A percentile compares a stretch with the other conserved stretches of the same genome.
Evolutionary conservation across 2,329 filamentous ascomycete species (phyloP).

Genomic region (Sordariomycetes sp.): DNA sequence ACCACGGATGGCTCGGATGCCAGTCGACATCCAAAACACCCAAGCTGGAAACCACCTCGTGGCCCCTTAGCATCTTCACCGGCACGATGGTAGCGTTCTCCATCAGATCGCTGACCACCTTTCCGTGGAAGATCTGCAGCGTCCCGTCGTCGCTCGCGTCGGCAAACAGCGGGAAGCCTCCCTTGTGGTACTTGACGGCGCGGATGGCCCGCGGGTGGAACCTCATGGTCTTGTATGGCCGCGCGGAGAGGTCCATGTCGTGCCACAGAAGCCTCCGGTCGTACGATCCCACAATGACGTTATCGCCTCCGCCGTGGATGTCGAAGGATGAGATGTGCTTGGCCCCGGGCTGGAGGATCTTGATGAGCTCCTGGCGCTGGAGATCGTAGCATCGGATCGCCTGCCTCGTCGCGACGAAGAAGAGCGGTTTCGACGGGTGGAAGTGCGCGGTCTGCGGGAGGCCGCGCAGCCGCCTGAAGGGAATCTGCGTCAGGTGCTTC

Average conservation of each 20-base stretch:
- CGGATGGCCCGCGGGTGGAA: slow-evolving; percentile 92
- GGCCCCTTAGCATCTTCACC: slow-evolving; percentile 84
- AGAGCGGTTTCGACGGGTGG: slow-evolving; percentile 83
- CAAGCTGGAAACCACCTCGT: slow-evolving; percentile 74
- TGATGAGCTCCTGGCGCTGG: slow-evolving; percentile 80
- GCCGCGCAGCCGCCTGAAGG: slow-evolving; percentile 70
- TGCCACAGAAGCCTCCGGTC: slow-evolving; percentile 93
- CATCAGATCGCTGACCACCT: slow-evolving; percentile 88
- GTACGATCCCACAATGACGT: slow-evolving; percentile 88
- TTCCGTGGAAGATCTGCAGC: slow-evolving; percentile 93
- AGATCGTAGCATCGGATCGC: slow-evolving; percentile 91
- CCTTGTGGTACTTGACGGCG: slow-evolving; percentile 76
- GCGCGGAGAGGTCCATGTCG: slow-evolving; percentile 81
- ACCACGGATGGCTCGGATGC: slow-evolving; percentile 92
- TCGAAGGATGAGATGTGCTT: slow-evolving; percentile 91
- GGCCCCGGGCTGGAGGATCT: slow-evolving; percentile 86
- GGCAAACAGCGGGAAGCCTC: slow-evolving; percentile 72
- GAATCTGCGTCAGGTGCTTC: slow-evolving; percentile 89
- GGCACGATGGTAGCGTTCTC: slow-evolving; percentile 95
- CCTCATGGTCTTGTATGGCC: slow-evolving; percentile 91
- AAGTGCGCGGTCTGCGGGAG: slow-evolving; percentile 83
- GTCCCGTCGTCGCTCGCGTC: slow-evolving; percentile 93
- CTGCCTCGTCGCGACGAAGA: slow-evolving; percentile 93
- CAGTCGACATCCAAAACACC: slow-evolving; percentile 92
- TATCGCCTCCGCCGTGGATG: slow-evolving; percentile 86